phyloP scores from a whole-genome alignment of 2,329 filamentous ascomycete genomes.

The Fusarium albidum region DNA sequence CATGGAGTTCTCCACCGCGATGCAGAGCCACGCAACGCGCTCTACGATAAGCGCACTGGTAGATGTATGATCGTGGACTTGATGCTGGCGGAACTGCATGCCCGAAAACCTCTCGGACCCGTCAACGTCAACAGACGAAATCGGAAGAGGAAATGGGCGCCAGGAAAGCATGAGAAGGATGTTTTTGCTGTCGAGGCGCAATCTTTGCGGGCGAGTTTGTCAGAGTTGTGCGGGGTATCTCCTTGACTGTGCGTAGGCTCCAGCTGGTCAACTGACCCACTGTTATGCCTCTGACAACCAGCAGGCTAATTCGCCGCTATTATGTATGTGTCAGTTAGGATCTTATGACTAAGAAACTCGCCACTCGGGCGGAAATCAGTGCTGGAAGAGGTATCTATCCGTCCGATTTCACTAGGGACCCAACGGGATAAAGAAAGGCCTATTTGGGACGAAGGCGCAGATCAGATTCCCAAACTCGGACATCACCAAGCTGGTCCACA shows the following conservation, averaged over 20 bases:
- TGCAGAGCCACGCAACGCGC: slow-evolving; percentile 43
- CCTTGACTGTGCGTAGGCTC: too few relatives aligned
- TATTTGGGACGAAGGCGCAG: not conserved
- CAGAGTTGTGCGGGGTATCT: too few relatives aligned
- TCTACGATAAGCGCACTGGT: slow-evolving; percentile 37
- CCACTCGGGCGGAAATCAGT: too few relatives aligned
- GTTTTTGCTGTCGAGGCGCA: slow-evolving; percentile 25
- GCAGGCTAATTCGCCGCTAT: too few relatives aligned
- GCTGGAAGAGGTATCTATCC: too few relatives aligned
- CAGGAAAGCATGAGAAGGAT: slow-evolving; percentile 24
- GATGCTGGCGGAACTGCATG: slow-evolving; percentile 40
- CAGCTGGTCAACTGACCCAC: too few relatives aligned
- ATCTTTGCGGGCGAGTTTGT: slow-evolving; percentile 16
- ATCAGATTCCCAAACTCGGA: not conserved
- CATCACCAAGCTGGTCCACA: not conserved
- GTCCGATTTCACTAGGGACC: too few relatives aligned
- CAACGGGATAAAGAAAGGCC: too few relatives aligned
- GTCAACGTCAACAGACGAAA: slow-evolving; percentile 30
- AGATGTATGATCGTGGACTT: slow-evolving; percentile 46
- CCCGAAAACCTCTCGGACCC: slow-evolving; percentile 30
- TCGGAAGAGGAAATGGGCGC: slow-evolving; percentile 35
- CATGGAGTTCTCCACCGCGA: slow-evolving; percentile 40
- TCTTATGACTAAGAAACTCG: too few relatives aligned
- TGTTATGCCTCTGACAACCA: too few relatives aligned
- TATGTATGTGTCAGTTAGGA: too few relatives aligned